A percentile compares a stretch with the other conserved stretches of the same genome.
phyloP scores from a whole-genome alignment of 768 basidiomycete species.

The Pulveroboletus frians region DNA sequence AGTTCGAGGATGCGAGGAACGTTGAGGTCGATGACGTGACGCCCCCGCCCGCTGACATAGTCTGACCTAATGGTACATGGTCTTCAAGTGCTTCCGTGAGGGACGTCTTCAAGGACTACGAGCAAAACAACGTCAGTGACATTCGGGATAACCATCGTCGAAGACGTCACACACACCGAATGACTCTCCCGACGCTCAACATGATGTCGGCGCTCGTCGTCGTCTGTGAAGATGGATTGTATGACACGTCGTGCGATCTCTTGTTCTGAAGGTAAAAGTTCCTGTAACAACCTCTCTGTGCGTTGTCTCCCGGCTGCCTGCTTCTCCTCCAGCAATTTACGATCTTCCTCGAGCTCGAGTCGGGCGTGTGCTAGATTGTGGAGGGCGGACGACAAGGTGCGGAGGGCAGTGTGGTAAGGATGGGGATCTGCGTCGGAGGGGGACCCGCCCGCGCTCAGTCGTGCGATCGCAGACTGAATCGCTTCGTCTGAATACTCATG shows the following conservation, averaged over 20 bases:
- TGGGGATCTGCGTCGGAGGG: conserved; percentile 43
- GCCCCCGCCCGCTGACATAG: conserved; percentile 20
- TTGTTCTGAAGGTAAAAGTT: conserved; percentile 54
- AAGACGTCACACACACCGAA: conserved; percentile 38
- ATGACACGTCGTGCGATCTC: conserved; percentile 65
- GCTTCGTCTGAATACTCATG: conserved; percentile 74
- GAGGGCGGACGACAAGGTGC: conserved; percentile 65
- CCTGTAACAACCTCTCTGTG: conserved; percentile 51
- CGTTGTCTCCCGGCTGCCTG: conserved; percentile 47
- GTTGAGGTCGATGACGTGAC: conserved; percentile 13
- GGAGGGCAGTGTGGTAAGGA: conserved; percentile 64
- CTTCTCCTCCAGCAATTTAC: conserved; percentile 52
- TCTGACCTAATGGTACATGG: conserved; percentile 36
- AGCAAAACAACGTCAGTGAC: not conserved
- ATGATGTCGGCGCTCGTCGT: conserved; percentile 40
- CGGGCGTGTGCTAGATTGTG: conserved; percentile 51
- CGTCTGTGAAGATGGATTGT: conserved; percentile 55
- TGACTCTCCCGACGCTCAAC: conserved; percentile 57
- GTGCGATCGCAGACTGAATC: conserved; percentile 59
- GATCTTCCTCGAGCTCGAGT: conserved; percentile 59
- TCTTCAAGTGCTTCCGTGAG: conserved; percentile 47
- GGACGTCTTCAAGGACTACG: conserved; percentile 43
- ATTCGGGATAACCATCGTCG: not conserved
- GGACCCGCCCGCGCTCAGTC: conserved; percentile 40
- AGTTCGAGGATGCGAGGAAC: not conserved